These are phyloP conservation scores for Boletus patriciae DNA, from an alignment of 768 basidiomycete genomes.

Conservation along the genomic window DNA sequence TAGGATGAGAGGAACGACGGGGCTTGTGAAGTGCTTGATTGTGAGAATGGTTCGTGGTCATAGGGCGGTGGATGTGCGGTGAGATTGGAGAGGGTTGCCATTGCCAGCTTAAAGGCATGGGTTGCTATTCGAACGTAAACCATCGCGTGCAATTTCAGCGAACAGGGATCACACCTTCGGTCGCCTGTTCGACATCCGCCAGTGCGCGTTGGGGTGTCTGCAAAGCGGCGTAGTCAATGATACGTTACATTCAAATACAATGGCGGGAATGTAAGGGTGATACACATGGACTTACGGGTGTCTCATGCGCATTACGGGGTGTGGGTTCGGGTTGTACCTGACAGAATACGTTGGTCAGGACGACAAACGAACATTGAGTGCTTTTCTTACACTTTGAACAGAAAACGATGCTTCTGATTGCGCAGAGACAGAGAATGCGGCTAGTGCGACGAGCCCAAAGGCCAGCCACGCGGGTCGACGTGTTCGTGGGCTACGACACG, in stretches of 20 bases:
- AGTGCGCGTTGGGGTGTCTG: constrained; percentile 14
- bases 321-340: constrained; percentile 19
- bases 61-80: constrained; percentile 59
- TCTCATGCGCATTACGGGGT: constrained; percentile 8
- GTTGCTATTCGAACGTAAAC: constrained; percentile 44
- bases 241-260: not conserved
- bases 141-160: not conserved
- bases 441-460: constrained; percentile 56
- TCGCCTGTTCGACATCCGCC: constrained; percentile 42
- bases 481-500: constrained; percentile 22
- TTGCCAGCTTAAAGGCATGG: constrained; percentile 74
- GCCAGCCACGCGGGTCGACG: constrained; percentile 59
- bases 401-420: constrained; percentile 26
- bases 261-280: not conserved
- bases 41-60: constrained; percentile 48
- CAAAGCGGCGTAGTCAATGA: constrained; percentile 1
- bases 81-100: constrained; percentile 63
- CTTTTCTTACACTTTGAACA: constrained; percentile 17
- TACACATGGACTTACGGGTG: constrained; percentile 9
- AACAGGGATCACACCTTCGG: constrained; percentile 46
- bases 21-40: constrained; percentile 40
- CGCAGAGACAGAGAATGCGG: constrained; percentile 46
- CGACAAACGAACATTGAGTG: not conserved
- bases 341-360: not conserved
- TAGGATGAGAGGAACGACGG: constrained; percentile 61